A percentile compares a stretch with the other conserved stretches of the same genome.
phyloP scores from a whole-genome alignment of 2,329 filamentous ascomycete species.

The Curvularia sp. region DNA sequence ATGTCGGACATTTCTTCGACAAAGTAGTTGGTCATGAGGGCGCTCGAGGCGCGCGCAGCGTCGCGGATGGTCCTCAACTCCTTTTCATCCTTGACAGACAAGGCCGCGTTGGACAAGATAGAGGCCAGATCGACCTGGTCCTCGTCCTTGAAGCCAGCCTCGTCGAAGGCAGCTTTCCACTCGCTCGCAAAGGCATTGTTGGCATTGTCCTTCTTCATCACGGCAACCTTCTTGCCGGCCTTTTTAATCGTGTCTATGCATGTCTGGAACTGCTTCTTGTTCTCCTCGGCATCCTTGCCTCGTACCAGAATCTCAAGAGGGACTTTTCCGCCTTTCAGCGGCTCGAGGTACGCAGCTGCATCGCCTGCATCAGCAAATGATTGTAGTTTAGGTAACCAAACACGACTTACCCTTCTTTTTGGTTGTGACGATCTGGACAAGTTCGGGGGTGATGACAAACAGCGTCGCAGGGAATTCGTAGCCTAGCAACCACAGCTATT shows the following conservation, averaged over 20 bases:
- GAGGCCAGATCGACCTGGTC: constrained; percentile 86
- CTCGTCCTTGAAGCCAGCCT: constrained; percentile 76
- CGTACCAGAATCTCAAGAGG: constrained; percentile 90
- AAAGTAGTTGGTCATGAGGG: constrained; percentile 94
- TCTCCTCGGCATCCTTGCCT: constrained; percentile 89
- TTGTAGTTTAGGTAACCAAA: not conserved
- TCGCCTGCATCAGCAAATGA: constrained; percentile 45
- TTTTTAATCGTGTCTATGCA: constrained; percentile 86
- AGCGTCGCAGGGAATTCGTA: constrained; percentile 98
- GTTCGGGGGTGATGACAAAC: constrained; percentile 88
- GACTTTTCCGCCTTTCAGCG: constrained; percentile 88
- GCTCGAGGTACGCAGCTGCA: constrained; percentile 88
- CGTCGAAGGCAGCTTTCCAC: constrained; percentile 84
- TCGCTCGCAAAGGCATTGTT: constrained; percentile 92
- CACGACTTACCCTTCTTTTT: constrained; percentile 83
- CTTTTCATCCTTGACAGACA: constrained; percentile 93
- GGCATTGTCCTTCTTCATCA: constrained; percentile 82
- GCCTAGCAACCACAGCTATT: constrained; percentile 94
- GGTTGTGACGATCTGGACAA: constrained; percentile 90
- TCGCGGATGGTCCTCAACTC: constrained; percentile 94
- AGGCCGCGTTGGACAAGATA: constrained; percentile 81
- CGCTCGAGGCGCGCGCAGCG: constrained; percentile 90
- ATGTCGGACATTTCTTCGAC: constrained; percentile 98
- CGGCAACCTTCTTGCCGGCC: constrained; percentile 89
- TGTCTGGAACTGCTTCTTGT: constrained; percentile 86